Evolutionary conservation across 1,284 basidiomycete genomes (phyloP).

Genomic region (Cryptococcus deneoformans): DNA sequence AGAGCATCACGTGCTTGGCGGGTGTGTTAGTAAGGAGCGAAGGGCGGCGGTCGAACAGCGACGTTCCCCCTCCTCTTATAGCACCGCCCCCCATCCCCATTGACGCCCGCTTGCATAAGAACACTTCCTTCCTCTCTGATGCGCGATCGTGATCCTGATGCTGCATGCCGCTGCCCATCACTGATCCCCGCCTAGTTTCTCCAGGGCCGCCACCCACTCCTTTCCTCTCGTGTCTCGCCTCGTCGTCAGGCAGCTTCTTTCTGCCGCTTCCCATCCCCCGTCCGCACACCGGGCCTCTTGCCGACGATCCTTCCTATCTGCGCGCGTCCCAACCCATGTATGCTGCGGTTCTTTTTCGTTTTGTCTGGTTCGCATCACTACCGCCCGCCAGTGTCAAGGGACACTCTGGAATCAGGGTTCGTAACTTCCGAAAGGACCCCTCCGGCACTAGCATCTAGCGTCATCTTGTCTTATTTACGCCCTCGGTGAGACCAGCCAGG

Average conservation of each 20-base stretch:
- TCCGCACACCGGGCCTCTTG: background rate
- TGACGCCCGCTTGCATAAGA: background rate
- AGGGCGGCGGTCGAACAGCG: background rate
- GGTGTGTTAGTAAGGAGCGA: too few species aligned
- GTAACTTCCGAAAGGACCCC: too few species aligned
- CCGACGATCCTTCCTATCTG: background rate
- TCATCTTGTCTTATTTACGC: too few species aligned
- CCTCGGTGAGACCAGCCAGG: too few species aligned
- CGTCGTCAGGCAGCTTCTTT: background rate
- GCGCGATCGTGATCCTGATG: background rate
- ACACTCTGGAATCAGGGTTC: too few species aligned
- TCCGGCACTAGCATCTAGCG: too few species aligned
- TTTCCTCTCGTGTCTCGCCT: background rate
- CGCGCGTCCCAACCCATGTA: background rate
- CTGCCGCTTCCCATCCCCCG: background rate
- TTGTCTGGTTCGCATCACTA: too few species aligned
- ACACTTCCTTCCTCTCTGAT: background rate
- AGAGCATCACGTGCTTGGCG: too few species aligned
- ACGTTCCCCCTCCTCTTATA: background rate
- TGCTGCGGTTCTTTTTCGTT: too few species aligned
- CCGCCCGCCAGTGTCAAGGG: too few species aligned
- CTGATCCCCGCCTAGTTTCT: background rate
- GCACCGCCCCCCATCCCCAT: background rate
- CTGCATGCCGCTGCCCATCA: too few species aligned
- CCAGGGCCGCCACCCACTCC: background rate